These are phyloP conservation scores for Poa annua DNA, from an alignment of 176 grass and related monocot genomes.

Conservation along the genomic window DNA sequence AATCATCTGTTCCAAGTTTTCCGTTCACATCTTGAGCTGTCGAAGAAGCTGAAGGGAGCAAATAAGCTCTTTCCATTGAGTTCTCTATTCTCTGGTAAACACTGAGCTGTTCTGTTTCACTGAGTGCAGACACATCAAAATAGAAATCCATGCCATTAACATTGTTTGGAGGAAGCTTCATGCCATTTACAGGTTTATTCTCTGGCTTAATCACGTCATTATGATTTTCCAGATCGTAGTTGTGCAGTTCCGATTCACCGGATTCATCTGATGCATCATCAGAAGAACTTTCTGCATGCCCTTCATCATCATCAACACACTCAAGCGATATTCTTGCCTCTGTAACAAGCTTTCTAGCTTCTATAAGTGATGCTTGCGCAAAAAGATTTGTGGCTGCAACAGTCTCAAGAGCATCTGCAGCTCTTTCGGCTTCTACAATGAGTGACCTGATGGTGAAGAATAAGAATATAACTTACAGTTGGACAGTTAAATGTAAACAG, in stretches of 20 bases:
- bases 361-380: conserved; percentile 74
- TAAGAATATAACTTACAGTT: conserved; percentile 23
- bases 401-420: conserved; percentile 68
- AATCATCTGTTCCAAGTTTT: conserved; percentile 42
- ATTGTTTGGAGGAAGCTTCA: conserved; percentile 31
- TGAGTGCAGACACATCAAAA: conserved; percentile 42
- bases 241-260: conserved; percentile 25
- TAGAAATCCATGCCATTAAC: conserved; percentile 37
- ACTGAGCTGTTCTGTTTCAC: conserved; percentile 38
- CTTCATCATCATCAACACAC: conserved; percentile 41
- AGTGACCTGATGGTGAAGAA: conserved; percentile 64
- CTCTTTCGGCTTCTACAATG: conserved; percentile 87
- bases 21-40: conserved; percentile 34
- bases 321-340: conserved; percentile 66
- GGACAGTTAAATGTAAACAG: neutral
- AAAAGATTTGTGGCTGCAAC: conserved; percentile 59
- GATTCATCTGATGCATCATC: conserved; percentile 36
- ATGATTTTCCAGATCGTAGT: conserved; percentile 1
- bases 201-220: conserved; percentile 35
- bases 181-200: conserved; percentile 59
- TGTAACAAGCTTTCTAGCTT: conserved; percentile 75
- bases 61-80: conserved; percentile 49
- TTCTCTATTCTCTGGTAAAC: conserved; percentile 44
- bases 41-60: conserved; percentile 51
- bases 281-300: conserved; percentile 32